phyloP scores from a whole-genome alignment of 2,329 filamentous ascomycete genomes.

The Ascochyta lentis region DNA sequence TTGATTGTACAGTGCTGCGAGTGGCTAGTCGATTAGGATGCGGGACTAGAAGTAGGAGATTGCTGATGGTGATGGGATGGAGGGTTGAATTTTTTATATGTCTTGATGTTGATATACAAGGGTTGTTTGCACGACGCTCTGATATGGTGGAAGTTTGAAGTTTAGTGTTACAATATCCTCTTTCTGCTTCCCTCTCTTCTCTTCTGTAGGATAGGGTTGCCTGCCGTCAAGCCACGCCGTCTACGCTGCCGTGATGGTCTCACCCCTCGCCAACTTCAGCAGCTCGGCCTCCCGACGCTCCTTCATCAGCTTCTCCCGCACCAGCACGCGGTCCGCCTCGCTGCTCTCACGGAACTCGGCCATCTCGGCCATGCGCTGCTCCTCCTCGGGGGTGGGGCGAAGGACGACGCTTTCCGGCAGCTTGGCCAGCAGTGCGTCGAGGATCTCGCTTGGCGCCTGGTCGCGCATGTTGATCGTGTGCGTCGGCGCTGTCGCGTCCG shows the following conservation, averaged over 20 bases:
- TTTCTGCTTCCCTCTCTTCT: neutral
- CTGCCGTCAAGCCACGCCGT: too few species aligned
- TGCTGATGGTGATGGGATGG: too few species aligned
- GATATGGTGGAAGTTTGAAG: too few species aligned
- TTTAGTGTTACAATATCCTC: neutral
- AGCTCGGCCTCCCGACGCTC: slow-evolving; percentile 68
- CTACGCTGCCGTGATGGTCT: slow-evolving; percentile 27
- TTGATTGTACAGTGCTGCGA: too few species aligned
- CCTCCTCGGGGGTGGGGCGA: slow-evolving; percentile 65
- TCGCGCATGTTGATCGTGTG: slow-evolving; percentile 65
- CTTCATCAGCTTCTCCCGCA: slow-evolving; percentile 61
- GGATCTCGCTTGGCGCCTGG: slow-evolving; percentile 66
- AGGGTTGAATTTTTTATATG: too few species aligned
- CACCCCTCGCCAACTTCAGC: slow-evolving; percentile 60
- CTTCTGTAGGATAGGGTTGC: too few species aligned
- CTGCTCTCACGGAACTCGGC: slow-evolving; percentile 61
- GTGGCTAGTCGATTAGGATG: too few species aligned
- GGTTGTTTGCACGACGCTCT: too few species aligned
- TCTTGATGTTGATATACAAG: too few species aligned
- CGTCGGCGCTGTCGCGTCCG: slow-evolving; percentile 47
- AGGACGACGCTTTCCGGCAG: slow-evolving; percentile 66
- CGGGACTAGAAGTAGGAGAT: too few species aligned
- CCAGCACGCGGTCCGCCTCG: slow-evolving; percentile 62
- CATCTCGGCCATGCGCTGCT: slow-evolving; percentile 63
- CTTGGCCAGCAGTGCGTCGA: slow-evolving; percentile 66